Base-by-base conservation (phyloP, 306 rosid species). In the Pachyrhizus erosus region DNA sequence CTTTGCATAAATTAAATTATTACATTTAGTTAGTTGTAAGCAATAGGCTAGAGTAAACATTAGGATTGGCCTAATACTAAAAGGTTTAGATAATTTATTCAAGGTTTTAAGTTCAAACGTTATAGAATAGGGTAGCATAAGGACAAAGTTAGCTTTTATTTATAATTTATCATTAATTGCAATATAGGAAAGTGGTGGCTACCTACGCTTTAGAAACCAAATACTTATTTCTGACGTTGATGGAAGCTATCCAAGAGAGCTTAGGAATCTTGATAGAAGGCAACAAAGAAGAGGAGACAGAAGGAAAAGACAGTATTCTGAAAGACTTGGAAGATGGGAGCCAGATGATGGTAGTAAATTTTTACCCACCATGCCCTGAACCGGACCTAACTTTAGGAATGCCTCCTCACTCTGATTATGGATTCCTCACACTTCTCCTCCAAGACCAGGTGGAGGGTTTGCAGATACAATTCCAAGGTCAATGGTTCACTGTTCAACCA, bases 391-490 rank as follows among this genome's bases (percentile, higher is more conserved):
- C 98, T 33, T 87, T 95, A 2, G 98, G 98, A 33, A 85, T 95
- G 88, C 98, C 97, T 26, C 94, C 98, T 67, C 98, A 95, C 86
- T 95, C 98, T 10, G 98, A 93, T 81, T 95, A 91, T 84, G 98
- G 98, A 9, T 90, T 93, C 81, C 97, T 95, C 54, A 93, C 98
- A 0, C 91, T 95, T 23, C 91, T 95, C 15, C 93, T 95, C 17
- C 98, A 93, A 87, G 98, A 90, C 7, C 73, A 95, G 58, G 94
- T 95, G 0, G 88, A 88, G 83, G 98, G 98, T 4, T 88, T 95
- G 79, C 98, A 95, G 68, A 86, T 95, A 45, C 88, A 91, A 31
- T 82, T 74, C 76, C 86, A 87, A 84, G 92, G 78, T 4, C 67
- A 90, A 61, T 95, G 98, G 98, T 49, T 89, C 90, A 93, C 93